Conservation (phyloP, 257 asterid species). For the Gentiana straminea region DNA sequence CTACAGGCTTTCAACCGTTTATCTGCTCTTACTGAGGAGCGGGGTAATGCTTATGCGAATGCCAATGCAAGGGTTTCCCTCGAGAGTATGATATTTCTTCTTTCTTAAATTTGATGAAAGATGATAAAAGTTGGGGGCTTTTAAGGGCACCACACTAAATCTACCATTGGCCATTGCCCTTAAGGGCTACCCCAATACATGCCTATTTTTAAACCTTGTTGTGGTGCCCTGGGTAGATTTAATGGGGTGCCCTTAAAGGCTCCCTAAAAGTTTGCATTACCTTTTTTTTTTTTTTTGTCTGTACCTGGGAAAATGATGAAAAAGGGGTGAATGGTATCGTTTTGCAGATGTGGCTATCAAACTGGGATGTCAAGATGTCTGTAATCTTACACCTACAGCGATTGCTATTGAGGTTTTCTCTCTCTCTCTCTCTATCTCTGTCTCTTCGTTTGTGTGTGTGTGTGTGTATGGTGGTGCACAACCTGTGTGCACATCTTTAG, state of each 20-base stretch:
- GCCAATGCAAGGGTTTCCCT: constrained; percentile 67
- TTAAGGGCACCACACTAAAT: too few species aligned
- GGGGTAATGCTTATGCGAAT: constrained; percentile 74
- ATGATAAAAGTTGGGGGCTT: too few species aligned
- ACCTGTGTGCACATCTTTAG: too few species aligned
- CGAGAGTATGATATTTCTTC: constrained; percentile 38
- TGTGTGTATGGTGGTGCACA: too few species aligned
- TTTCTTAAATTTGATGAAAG: not conserved
- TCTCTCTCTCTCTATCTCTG: constrained; percentile 6
- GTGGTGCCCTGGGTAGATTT: not conserved
- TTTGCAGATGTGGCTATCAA: constrained; percentile 50
- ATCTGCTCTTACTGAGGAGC: constrained; percentile 48
- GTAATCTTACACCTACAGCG: constrained; percentile 43
- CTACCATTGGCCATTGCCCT: not conserved
- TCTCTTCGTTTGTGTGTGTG: not conserved
- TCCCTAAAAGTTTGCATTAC: too few species aligned
- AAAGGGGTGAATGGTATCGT: not conserved
- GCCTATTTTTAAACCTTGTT: too few species aligned
- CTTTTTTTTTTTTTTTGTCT: too few species aligned
- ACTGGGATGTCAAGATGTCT: constrained; percentile 48
- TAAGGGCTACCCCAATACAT: not conserved
- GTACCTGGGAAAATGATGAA: constrained; percentile 1
- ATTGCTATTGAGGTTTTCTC: constrained; percentile 78
- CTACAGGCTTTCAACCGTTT: constrained; percentile 63
- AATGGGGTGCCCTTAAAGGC: too few species aligned